phyloP scores from a whole-genome alignment of 2,329 filamentous ascomycete genomes.

The Coniochaeta ligniaria region DNA sequence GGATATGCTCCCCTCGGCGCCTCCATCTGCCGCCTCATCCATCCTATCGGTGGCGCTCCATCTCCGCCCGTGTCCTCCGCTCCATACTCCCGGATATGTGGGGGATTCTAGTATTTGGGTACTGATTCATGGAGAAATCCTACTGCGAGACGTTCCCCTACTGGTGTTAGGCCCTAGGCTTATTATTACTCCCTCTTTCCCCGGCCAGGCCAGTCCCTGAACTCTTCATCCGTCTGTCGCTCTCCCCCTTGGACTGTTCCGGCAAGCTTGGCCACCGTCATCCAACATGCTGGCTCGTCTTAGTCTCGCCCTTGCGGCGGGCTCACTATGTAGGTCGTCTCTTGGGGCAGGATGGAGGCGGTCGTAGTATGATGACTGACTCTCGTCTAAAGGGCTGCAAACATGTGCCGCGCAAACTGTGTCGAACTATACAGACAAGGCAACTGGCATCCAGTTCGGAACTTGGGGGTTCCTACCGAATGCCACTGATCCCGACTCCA shows the following conservation, averaged over 20 bases:
- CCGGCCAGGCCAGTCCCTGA: background rate
- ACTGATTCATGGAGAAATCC: background rate
- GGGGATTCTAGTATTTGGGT: slow-evolving; percentile 5
- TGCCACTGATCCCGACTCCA: slow-evolving; percentile 4
- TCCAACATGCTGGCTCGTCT: slow-evolving; percentile 15
- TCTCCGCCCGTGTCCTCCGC: slow-evolving; percentile 15
- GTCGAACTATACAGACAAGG: slow-evolving; percentile 12
- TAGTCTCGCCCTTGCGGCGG: slow-evolving; percentile 14
- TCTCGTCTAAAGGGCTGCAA: slow-evolving; percentile 10
- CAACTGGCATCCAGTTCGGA: slow-evolving; percentile 14
- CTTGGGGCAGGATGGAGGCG: too few species aligned
- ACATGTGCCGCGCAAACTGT: slow-evolving; percentile 12
- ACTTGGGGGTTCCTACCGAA: slow-evolving; percentile 10
- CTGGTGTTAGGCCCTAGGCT: background rate
- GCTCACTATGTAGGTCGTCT: slow-evolving; percentile 14
- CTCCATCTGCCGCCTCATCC: slow-evolving; percentile 15
- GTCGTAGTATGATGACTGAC: slow-evolving; percentile 1
- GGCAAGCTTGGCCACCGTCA: slow-evolving; percentile 7
- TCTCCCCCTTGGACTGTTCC: slow-evolving; percentile 6
- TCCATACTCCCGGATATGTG: slow-evolving; percentile 12
- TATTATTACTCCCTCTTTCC: slow-evolving; percentile 11
- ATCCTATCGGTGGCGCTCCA: slow-evolving; percentile 18
- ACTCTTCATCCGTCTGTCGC: slow-evolving; percentile 6
- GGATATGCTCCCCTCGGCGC: background rate
- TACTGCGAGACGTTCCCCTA: background rate